These are phyloP conservation scores for Rhodamnia argentea DNA, from an alignment of 345 rosid genomes.

Conservation along the genomic window DNA sequence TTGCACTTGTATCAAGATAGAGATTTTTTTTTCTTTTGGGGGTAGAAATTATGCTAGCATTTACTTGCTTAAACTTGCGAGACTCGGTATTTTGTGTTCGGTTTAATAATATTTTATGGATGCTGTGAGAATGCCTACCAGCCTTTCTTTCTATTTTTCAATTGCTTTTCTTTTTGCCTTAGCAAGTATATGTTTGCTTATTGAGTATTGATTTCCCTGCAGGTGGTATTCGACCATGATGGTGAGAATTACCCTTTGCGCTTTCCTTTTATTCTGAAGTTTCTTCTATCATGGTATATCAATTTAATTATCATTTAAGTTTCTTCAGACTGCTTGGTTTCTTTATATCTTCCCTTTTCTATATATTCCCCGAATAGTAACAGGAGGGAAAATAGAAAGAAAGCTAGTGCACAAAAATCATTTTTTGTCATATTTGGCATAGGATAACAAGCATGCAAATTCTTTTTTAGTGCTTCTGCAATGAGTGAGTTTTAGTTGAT, in stretches of 20 bases:
- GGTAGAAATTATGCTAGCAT: background rate
- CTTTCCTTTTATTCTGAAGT: background rate
- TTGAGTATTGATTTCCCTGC: conserved; percentile 20
- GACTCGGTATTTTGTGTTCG: background rate
- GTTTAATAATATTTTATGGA: background rate
- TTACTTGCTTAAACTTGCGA: background rate
- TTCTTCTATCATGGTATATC: background rate
- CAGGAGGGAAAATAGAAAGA: background rate
- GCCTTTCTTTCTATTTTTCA: background rate
- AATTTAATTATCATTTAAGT: background rate
- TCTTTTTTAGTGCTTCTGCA: background rate
- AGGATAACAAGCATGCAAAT: background rate
- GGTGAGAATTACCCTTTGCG: conserved; percentile 38
- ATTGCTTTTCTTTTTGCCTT: background rate
- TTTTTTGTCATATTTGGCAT: background rate
- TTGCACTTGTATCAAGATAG: background rate
- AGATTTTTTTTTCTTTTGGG: background rate
- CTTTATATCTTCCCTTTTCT: background rate
- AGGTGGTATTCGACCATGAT: conserved; percentile 99
- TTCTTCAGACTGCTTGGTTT: background rate
- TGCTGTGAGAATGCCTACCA: background rate
- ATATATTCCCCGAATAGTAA: background rate
- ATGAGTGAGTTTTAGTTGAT: background rate
- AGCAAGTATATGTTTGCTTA: conserved; percentile 6
- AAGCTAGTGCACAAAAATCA: background rate